These are phyloP conservation scores for Monilinia fructicola DNA, from an alignment of 2,329 filamentous ascomycete genomes.

Conservation along the genomic window DNA sequence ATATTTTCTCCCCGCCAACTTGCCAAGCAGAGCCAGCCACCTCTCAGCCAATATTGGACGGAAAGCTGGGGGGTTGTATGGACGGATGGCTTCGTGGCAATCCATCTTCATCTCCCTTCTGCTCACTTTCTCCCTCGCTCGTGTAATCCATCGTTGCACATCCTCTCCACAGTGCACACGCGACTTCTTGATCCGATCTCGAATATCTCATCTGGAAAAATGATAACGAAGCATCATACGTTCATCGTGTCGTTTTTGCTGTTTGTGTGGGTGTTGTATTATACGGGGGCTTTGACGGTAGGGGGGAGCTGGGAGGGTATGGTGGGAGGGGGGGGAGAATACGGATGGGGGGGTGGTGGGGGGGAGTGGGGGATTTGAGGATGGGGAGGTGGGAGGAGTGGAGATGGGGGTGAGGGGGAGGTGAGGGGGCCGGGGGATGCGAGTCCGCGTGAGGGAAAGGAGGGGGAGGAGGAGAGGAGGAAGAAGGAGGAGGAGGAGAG, in stretches of 20 bases:
- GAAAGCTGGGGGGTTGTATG: too few relatives aligned
- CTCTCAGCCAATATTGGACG: too few relatives aligned
- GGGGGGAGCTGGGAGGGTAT: background rate
- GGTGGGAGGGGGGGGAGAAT: background rate
- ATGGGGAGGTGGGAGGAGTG: background rate
- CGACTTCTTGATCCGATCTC: too few relatives aligned
- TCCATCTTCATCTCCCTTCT: background rate
- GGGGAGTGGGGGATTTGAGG: background rate
- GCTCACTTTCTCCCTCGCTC: background rate
- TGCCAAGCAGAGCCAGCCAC: too few relatives aligned
- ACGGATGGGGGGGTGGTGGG: background rate
- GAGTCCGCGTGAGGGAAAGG: background rate
- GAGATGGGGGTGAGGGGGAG: background rate
- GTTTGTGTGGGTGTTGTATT: constrained; percentile 11
- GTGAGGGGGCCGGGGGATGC: background rate
- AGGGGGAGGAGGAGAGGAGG: background rate
- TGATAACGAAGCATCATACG: constrained; percentile 3
- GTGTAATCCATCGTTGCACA: too few relatives aligned
- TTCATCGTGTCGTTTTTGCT: background rate
- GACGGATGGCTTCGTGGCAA: too few relatives aligned
- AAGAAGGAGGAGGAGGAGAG: background rate
- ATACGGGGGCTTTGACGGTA: background rate
- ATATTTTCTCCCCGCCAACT: too few relatives aligned
- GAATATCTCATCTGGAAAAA: background rate
- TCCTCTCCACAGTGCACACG: too few relatives aligned